phyloP scores from a whole-genome alignment of 1,284 basidiomycete species.

The Bondarzewia mesenterica region DNA sequence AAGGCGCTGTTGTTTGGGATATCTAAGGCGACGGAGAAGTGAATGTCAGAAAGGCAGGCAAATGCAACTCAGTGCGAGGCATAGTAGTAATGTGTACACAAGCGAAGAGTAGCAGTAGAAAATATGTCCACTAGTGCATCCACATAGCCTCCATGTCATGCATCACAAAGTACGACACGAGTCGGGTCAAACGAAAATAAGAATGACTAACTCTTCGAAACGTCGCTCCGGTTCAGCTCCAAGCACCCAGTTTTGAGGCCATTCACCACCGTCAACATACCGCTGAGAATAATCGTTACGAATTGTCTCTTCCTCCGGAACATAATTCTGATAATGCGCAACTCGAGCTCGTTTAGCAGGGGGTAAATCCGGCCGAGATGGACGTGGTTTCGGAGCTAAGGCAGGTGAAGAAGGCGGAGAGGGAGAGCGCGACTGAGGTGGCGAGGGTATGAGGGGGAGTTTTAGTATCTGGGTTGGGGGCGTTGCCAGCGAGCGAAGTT shows the following conservation, averaged over 20 bases:
- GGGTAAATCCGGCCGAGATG: slow-evolving; percentile 50
- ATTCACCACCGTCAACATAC: slow-evolving; percentile 85
- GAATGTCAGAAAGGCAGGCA: neutral
- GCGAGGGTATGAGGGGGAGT: slow-evolving; percentile 41
- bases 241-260: slow-evolving; percentile 87
- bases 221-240: slow-evolving; percentile 80
- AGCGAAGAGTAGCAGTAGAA: no score
- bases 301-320: slow-evolving; percentile 89
- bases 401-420: slow-evolving; percentile 40
- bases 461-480: slow-evolving; percentile 32
- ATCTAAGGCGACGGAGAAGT: slow-evolving; percentile 37
- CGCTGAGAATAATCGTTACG: slow-evolving; percentile 90
- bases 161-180: no score
- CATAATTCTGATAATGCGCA: slow-evolving; percentile 66
- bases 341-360: slow-evolving; percentile 64
- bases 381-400: slow-evolving; percentile 26
- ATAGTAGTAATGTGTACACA: neutral
- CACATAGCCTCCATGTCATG: neutral
- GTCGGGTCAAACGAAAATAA: slow-evolving; percentile 3
- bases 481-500: slow-evolving; percentile 28
- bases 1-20: slow-evolving; percentile 83
- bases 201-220: slow-evolving; percentile 81
- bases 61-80: neutral
- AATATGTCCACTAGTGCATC: neutral
- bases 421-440: slow-evolving; percentile 32